Percentiles rank a stretch among this genome's conserved stretches.
Evolutionary conservation across 1,284 basidiomycete genomes (phyloP).

Genomic region (Earliella scabrosa): DNA sequence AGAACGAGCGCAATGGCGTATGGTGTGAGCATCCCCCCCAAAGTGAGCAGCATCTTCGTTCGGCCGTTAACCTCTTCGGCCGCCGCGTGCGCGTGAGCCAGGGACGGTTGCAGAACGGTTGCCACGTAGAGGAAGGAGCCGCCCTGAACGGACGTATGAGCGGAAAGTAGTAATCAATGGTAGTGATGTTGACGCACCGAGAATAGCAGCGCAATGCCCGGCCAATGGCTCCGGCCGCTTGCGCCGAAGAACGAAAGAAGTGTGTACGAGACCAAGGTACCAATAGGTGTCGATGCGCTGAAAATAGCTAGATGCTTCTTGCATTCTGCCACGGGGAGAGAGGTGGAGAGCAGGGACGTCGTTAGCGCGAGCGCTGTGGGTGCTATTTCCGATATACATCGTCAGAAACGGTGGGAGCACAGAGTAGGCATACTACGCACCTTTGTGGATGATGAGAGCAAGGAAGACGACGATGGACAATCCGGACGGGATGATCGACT

Average conservation of each 20-base stretch:
- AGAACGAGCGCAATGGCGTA: constrained; percentile 15
- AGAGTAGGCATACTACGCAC: neutral
- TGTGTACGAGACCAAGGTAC: constrained; percentile 73
- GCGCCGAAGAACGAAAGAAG: constrained; percentile 56
- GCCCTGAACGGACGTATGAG: constrained; percentile 61
- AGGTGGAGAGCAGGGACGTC: constrained; percentile 79
- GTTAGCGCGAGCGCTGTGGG: constrained; percentile 87
- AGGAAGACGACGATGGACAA: constrained; percentile 85
- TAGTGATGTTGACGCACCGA: constrained; percentile 55
- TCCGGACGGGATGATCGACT: constrained; percentile 37
- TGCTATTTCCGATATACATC: constrained; percentile 59
- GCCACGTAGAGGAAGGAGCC: constrained; percentile 96
- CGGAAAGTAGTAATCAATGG: neutral
- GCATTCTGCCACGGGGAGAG: constrained; percentile 68
- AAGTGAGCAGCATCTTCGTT: constrained; percentile 10
- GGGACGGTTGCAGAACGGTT: constrained; percentile 82
- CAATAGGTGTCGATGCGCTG: constrained; percentile 78
- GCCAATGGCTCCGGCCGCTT: constrained; percentile 52
- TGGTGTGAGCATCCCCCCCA: constrained; percentile 20
- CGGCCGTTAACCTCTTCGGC: constrained; percentile 38
- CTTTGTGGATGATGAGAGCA: constrained; percentile 60
- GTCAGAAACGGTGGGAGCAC: constrained; percentile 1
- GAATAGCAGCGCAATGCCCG: constrained; percentile 77
- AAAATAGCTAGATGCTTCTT: constrained; percentile 80
- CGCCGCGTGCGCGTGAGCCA: constrained; percentile 44